These are phyloP conservation scores for Cladosporium sphaerospermum DNA, from an alignment of 2,329 filamentous ascomycete genomes.

Conservation along the genomic window DNA sequence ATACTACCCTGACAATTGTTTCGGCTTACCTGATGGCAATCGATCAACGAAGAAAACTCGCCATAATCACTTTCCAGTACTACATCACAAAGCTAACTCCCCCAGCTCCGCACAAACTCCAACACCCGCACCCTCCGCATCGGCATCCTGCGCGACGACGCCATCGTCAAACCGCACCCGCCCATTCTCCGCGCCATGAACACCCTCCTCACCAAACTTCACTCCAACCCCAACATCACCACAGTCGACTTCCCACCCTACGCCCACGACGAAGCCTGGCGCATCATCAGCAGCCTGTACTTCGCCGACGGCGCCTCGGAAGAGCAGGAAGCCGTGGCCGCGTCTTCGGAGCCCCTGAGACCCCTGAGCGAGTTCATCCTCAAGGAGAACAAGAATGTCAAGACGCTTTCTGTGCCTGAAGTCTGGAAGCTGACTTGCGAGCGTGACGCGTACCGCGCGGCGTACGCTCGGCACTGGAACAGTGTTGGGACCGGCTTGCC, in stretches of 20 bases:
- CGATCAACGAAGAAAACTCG: neutral
- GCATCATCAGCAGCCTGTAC: conserved; percentile 45
- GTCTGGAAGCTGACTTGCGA: conserved; percentile 35
- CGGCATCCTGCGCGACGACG: conserved; percentile 60
- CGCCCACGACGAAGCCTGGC: conserved; percentile 45
- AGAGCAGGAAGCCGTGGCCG: conserved; percentile 44
- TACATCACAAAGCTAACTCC: conserved; percentile 33
- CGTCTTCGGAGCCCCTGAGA: conserved; percentile 52
- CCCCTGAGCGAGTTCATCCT: conserved; percentile 55
- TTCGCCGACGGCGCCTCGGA: conserved; percentile 57
- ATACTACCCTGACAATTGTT: too few species aligned
- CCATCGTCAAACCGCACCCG: conserved; percentile 59
- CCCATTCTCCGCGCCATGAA: conserved; percentile 54
- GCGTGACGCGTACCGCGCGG: conserved; percentile 1
- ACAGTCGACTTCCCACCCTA: conserved; percentile 48
- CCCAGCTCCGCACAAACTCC: neutral
- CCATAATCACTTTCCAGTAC: conserved; percentile 9
- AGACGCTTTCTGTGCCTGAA: conserved; percentile 37
- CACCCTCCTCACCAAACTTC: conserved; percentile 39
- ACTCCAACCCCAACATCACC: conserved; percentile 43
- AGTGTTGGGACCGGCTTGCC: conserved; percentile 30
- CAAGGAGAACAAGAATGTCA: conserved; percentile 48
- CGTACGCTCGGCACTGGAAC: conserved; percentile 22
- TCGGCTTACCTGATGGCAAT: too few species aligned
- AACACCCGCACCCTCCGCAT: conserved; percentile 34